Evolutionary conservation across 2,329 filamentous ascomycete genomes (phyloP), one percentile per base, ranked within the genome.

Genomic region (Penicillium corylophilum): DNA sequence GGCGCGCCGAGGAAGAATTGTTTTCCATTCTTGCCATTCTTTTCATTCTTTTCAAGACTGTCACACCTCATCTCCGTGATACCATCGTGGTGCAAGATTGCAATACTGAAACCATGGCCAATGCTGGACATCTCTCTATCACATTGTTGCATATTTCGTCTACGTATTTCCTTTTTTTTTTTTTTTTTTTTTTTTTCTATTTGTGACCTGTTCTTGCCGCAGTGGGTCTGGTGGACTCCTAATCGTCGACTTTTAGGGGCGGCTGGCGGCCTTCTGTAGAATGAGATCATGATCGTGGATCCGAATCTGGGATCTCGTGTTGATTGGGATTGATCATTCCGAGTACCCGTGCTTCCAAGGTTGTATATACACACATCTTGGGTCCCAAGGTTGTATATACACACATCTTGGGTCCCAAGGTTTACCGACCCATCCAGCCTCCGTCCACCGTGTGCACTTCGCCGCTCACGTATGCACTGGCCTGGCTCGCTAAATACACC

Each of bases 341-440:
- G 6, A 16, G 31, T 15, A 7, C 8, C 33, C 3, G 2, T 26
- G 1, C 9, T 26, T 26, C 24, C 4, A 26, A 9, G 16, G 6
- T 4, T 18, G 6, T 20, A 20, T 36, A n/a, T 36, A 12, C 16
- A 36, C 1, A 10, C 2, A 26, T 26, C 4, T 26, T 5, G 2
- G 24, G n/a, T n/a, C n/a, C n/a, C n/a, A n/a, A n/a, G 29, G 13
- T n/a, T 33, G 13, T 33, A 33, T 33, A 10, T 33, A 8, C 31
- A 33, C 4, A 8, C 10, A n/a, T n/a, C n/a, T n/a, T n/a, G n/a
- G n/a, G n/a, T n/a, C 4, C 24, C 24, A 26, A 26, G 33, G 9
- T 20, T 53, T 76, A 95, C 77, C 89, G 78, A 1, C 89, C 90
- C 90, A 95, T 94, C 90, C 89, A 95, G 8, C 91, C 91, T 6